Percentiles rank a stretch among this genome's conserved stretches.
These are phyloP conservation scores for Candida mattraensis DNA, from an alignment of 805 yeast genomes.

Conservation along the genomic window DNA sequence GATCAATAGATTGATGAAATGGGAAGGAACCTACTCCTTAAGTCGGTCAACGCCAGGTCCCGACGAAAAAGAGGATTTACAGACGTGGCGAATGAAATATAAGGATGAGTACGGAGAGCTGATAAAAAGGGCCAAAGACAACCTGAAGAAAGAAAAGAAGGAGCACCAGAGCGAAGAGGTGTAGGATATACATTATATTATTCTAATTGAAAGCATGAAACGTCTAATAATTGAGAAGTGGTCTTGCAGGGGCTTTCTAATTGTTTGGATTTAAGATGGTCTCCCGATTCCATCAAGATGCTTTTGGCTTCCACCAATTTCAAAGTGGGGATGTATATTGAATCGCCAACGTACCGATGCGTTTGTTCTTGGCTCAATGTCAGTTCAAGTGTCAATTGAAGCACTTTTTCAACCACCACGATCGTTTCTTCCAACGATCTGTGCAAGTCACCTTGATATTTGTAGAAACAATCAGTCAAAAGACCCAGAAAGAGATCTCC, in stretches of 20 bases:
- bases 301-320: slow-evolving; percentile 44
- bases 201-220: too few relatives aligned
- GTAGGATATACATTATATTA: slow-evolving; percentile 1
- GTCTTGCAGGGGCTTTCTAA: too few relatives aligned
- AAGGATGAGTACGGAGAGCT: slow-evolving; percentile 25
- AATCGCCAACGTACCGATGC: slow-evolving; percentile 14
- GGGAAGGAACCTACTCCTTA: slow-evolving; percentile 53
- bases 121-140: slow-evolving; percentile 26
- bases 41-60: slow-evolving; percentile 17
- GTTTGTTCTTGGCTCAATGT: slow-evolving; percentile 5
- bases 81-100: slow-evolving; percentile 26
- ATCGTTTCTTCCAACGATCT: slow-evolving; percentile 42
- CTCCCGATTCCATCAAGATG: slow-evolving; percentile 5
- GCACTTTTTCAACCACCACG: slow-evolving; percentile 40
- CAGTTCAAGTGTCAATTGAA: slow-evolving; percentile 39
- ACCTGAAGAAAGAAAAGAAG: slow-evolving; percentile 3
- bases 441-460: slow-evolving; percentile 28
- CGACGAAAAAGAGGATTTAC: slow-evolving; percentile 21
- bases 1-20: slow-evolving; percentile 54
- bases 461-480: slow-evolving; percentile 48
- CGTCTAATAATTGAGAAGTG: slow-evolving; percentile 1
- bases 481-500: slow-evolving; percentile 74
- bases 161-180: slow-evolving; percentile 1
- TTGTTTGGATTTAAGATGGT: too few relatives aligned
- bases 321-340: slow-evolving; percentile 41